Conservation (phyloP, 805 yeast species). For the Blastobotrys peoriensis region DNA sequence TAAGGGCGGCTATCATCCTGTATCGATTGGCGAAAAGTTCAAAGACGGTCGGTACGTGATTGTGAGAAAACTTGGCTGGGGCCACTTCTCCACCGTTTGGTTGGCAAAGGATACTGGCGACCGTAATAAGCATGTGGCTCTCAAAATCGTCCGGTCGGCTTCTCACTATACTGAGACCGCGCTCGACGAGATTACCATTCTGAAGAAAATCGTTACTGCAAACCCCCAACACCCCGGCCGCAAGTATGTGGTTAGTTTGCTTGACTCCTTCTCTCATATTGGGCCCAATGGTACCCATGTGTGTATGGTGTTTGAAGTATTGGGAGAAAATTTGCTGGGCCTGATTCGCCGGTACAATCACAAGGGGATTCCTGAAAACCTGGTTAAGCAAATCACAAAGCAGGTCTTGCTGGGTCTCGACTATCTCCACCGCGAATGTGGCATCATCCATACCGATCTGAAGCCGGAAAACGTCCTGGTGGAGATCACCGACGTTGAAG, state of each 20-base stretch:
- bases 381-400: constrained; percentile 76
- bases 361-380: constrained; percentile 68
- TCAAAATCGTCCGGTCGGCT: constrained; percentile 90
- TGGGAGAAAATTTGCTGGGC: constrained; percentile 89
- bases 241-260: constrained; percentile 66
- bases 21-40: constrained; percentile 77
- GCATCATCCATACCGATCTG: constrained; percentile 67
- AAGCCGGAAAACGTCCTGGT: constrained; percentile 73
- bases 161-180: constrained; percentile 91
- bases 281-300: constrained; percentile 93
- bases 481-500: constrained; percentile 79
- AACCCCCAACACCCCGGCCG: constrained; percentile 74
- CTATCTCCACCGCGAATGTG: constrained; percentile 64
- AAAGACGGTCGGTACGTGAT: constrained; percentile 69
- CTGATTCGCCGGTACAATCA: constrained; percentile 72
- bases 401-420: constrained; percentile 70
- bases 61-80: constrained; percentile 96
- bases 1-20: constrained; percentile 95
- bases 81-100: constrained; percentile 97
- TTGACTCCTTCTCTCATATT: constrained; percentile 77
- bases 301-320: constrained; percentile 95
- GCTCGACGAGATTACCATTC: constrained; percentile 78
- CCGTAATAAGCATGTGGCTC: constrained; percentile 72
- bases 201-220: constrained; percentile 55
- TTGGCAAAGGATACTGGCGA: constrained; percentile 58